Base-by-base conservation (phyloP, 31 red algal species). In the Odonthalia washingtoniensis region DNA sequence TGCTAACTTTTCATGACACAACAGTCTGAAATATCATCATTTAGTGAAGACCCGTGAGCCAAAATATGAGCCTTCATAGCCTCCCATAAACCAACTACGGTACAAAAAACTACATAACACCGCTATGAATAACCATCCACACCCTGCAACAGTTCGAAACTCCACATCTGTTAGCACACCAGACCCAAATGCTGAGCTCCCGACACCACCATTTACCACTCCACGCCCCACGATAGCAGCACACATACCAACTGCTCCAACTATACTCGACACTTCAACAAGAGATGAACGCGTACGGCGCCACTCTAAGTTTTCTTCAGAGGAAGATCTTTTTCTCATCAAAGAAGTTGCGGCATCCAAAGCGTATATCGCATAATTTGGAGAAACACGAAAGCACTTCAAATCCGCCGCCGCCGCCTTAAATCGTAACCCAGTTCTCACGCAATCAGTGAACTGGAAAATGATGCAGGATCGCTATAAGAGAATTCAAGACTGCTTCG, bases 381-480 rank as follows among this genome's bases (percentile, higher is more conserved):
- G 80, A 0, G 31, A 70, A 32, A 83, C 31, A 39, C 41, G 44
- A 37, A 67, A 85, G 40, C 0, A 38, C 40, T 61, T 60, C 74
- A 43, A 43, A 17, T 40, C 21, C 21, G 82, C 40, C 60, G 69
- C 68, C 30, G 40, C 40, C 53, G 65, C 1, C 0, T 26, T 60
- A 36, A 85, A 85, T 49, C 41, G 68, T 36, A 85, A 85, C 44
- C 24, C 0, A 39, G 1, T 45, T 24, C 37, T 85, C 27, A 41
- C 40, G 39, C 18, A 73, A 30, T 36, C 38, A 3, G 67, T 85
- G 24, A 43, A 41, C 17, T 85, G 69, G 0, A 75, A 85, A 39
- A n/a, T 36, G 41, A 45, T 75, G 31, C 82, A 75, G 40, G 82
- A 85, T 52, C 33, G 44, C 26, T 85, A 85, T 40, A 85, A 85